Evolutionary conservation across 2,329 filamentous ascomycete genomes (phyloP), one percentile per base, ranked within the genome.

Genomic region (Epichloe hybrida): DNA sequence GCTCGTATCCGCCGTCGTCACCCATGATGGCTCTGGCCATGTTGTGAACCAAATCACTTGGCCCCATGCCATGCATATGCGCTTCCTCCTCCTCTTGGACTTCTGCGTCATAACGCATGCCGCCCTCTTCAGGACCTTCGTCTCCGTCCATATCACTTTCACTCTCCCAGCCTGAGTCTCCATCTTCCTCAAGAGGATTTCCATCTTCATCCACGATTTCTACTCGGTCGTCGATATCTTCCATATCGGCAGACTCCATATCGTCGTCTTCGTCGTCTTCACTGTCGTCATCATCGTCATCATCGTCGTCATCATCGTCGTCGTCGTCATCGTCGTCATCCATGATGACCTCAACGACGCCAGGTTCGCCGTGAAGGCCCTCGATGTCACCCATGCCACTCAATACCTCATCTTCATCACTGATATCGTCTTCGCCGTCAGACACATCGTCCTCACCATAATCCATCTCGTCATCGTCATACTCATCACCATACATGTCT

Each of bases 401-500:
- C 48, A 89, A 76, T 31, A 86, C 86, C 52, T 94, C 88, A 55
- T 94, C 88, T 52, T 93, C 87, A 61, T 94, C 91, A 60, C 90
- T 95, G 52, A 95, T 82, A 51, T 91, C 85, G 57, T 93, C 87
- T 60, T 89, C 86, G 52, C 87, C 87, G 61, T 91, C 86, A 0
- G 82, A 82, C 61, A 86, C 77, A 35, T 89, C 89, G 57, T 91
- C 86, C 43, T 93, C 88, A 21, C 74, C 77, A 59, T 94, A 95
- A 50, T 94, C 88, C 81, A 96, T 93, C 57, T 95, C 91, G 38
- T 95, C 88, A 58, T 88, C 91, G 58, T 88, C 91, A 53, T 88
- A 87, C 50, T 90, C 88, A 53, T 93, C 89, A 48, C 89, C 86
- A 58, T 95, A 95, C 86, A 95, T 93, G 59, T 93, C 88, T 58